Conservation (phyloP, 305 asterid species). For the Solanum hybrid region DNA sequence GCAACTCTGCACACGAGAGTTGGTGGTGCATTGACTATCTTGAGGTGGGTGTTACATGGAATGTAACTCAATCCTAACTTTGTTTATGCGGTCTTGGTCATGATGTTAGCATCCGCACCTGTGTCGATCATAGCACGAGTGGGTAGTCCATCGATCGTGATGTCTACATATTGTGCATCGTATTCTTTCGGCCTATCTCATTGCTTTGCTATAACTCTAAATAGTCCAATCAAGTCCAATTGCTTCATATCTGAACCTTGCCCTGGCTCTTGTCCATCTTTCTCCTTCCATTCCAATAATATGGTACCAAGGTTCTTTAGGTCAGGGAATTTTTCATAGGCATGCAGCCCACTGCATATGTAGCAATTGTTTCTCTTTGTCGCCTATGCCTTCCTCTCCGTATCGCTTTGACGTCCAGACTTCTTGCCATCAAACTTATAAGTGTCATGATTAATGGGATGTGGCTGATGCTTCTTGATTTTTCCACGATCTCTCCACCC, state of each 20-base stretch:
- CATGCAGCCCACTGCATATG: not conserved
- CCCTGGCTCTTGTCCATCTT: not conserved
- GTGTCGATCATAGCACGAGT: not conserved
- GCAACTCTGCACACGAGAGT: too few relatives aligned
- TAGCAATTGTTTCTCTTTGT: not conserved
- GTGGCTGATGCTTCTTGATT: not conserved
- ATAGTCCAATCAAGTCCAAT: not conserved
- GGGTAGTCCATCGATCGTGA: not conserved
- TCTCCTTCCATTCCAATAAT: not conserved
- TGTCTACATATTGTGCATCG: not conserved
- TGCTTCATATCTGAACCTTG: not conserved
- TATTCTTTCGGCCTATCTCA: not conserved
- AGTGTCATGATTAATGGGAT: not conserved
- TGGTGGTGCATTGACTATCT: too few relatives aligned
- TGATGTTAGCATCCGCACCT: not conserved
- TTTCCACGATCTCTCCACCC: not conserved
- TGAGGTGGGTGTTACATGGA: too few relatives aligned
- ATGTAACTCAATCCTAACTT: too few relatives aligned
- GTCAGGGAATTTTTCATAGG: not conserved
- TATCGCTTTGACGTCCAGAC: not conserved
- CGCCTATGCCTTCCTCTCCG: not conserved
- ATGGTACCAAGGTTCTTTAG: not conserved
- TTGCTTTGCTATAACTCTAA: not conserved
- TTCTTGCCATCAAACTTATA: too few relatives aligned
- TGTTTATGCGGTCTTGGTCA: too few relatives aligned